Evolutionary conservation across 225 moss, liverwort and hornwort species (phyloP), one percentile per base, ranked within the genome.

Genomic region (Takakia lepidozioides): DNA sequence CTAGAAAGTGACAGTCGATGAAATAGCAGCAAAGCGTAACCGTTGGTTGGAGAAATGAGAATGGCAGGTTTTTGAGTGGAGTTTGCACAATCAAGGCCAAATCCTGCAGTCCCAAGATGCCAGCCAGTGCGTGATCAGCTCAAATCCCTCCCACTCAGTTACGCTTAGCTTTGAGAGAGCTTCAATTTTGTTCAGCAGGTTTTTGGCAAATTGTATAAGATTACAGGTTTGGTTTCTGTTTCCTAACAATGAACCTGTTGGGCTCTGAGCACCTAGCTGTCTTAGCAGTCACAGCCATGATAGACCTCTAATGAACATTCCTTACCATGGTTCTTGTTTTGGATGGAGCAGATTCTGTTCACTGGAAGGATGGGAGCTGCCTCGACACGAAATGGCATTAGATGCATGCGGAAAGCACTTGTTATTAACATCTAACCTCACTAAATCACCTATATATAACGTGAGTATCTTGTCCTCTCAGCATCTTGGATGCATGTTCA

Each of bases 11-110:
- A 20, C n/a, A 53, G 8, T 53, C n/a, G 2, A 3, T 35, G 34
- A 11, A 53, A n/a, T n/a, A 19, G 20, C 15, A 13, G 7, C 52
- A 0, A 20, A 11, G 32, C 29, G 18, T 19, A 21, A 38, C 38
- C 8, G 38, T 30, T n/a, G 19, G 9, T 1, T 37, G 34, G 52
- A 21, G 38, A 37, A 10, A 19, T 37, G 0, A 9, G 22, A 18
- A 9, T 15, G 9, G 60, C 81, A 92, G 92, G 67, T 92, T 27
- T 64, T 92, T 48, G 92, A 92, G 62, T 92, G 92, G 92, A 92
- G 87, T 67, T 66, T 92, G 55, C 92, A 87, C 58, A 77, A 92
- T 58, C 92, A 92, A 68, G 87, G 92, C 56, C 84, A 92, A 41
- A 71, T 85, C 46, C 61, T 92, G 60, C 70, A 75, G 42, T 74